Evolutionary conservation across 495 filamentous ascomycete genomes (phyloP), one percentile per base, ranked within the genome.

Genomic region (Mycothermus thermophilus): DNA sequence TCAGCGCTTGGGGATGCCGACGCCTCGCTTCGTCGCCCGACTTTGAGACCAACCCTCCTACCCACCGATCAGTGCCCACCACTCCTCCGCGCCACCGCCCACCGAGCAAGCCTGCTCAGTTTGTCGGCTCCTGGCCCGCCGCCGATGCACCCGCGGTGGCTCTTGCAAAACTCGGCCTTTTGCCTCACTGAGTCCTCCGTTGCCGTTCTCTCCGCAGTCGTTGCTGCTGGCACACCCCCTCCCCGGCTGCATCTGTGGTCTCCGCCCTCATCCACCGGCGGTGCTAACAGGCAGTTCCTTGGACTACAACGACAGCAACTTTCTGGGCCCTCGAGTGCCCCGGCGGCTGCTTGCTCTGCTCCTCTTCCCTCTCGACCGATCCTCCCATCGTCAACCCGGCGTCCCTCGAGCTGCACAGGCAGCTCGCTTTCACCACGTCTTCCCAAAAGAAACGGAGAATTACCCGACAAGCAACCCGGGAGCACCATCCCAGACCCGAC

Each of bases 391-490:
- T 38, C 41, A 28, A 41, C 24, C 39, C 42, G 30, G 35, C 47
- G 40, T 34, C 26, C 33, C 46, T 40, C 48, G 66, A 70, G 66
- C 66, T 70, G 66, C 65, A 40, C 42, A 38, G 43, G 75, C 78
- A 80, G 79, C 79, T 81, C 79, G 63, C 69, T 60, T 72, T 72
- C 80, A 86, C 71, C 55, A 86, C 80, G 82, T 81, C 82, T 75
- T 82, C 79, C 63, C 70, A 69, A 69, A 92, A 92, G 79, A 85
- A 84, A 75, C 72, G 83, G 58, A 85, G 80, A 71, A 71, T 86
- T 60, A 75, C 70, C 48, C 71, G 70, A 64, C 66, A 66, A 49
- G 45, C 55, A 32, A 46, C 49, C 46, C 51, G 48, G 55, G 44
- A 58, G 41, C 51, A 55, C 18, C 37, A n/a, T n/a, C n/a, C n/a